These are phyloP conservation scores for Mycosphaerella arachidis DNA, from an alignment of 2,329 filamentous ascomycete genomes.

Conservation along the genomic window DNA sequence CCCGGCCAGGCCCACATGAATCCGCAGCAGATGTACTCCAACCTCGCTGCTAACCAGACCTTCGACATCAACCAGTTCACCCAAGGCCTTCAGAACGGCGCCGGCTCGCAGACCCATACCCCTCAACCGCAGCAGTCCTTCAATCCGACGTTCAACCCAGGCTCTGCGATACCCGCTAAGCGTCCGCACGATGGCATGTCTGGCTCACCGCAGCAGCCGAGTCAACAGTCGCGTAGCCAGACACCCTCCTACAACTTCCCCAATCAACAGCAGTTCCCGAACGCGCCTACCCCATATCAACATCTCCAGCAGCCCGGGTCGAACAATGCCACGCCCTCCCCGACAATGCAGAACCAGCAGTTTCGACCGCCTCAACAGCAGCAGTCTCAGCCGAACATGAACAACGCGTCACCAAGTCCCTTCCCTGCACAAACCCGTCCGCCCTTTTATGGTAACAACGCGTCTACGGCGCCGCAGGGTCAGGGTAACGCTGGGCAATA, in stretches of 20 bases:
- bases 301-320: slow-evolving; percentile 72
- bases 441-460: slow-evolving; percentile 41
- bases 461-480: slow-evolving; percentile 25
- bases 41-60: slow-evolving; percentile 17
- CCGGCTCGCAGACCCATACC: slow-evolving; percentile 69
- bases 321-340: slow-evolving; percentile 82
- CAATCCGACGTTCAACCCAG: slow-evolving; percentile 77
- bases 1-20: slow-evolving; percentile 13
- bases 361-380: slow-evolving; percentile 61
- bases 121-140: slow-evolving; percentile 20
- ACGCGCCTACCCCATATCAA: slow-evolving; percentile 68
- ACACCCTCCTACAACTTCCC: slow-evolving; percentile 64
- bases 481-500: slow-evolving; percentile 32
- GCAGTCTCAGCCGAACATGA: slow-evolving; percentile 61
- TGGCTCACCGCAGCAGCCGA: slow-evolving; percentile 71
- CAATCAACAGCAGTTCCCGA: slow-evolving; percentile 54
- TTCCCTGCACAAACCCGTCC: slow-evolving; percentile 47
- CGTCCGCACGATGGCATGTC: slow-evolving; percentile 81
- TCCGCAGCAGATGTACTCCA: slow-evolving; percentile 19
- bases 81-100: slow-evolving; percentile 61
- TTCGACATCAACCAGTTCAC: slow-evolving; percentile 42
- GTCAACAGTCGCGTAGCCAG: slow-evolving; percentile 82
- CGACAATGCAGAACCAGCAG: slow-evolving; percentile 80
- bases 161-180: slow-evolving; percentile 84
- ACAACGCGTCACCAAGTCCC: slow-evolving; percentile 86